Evolutionary conservation across 2,329 filamentous ascomycete species (phyloP).

Genomic region (Trichoderma sp.): DNA sequence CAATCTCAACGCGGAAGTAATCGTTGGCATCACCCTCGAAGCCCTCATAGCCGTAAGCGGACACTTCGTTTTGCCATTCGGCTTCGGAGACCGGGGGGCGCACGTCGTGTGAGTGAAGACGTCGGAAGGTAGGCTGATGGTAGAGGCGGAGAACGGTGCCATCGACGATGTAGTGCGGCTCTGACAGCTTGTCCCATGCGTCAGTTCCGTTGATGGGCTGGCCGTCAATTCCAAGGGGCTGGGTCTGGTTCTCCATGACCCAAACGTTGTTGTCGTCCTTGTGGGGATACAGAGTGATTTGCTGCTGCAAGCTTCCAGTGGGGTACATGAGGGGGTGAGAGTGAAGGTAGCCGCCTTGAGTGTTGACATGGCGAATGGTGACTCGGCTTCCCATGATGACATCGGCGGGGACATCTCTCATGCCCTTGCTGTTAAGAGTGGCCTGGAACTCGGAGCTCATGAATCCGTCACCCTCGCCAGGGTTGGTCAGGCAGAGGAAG

Average conservation of each 20-base stretch:
- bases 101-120: conserved; percentile 94
- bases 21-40: conserved; percentile 98
- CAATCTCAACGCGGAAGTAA: conserved; percentile 90
- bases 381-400: conserved; percentile 87
- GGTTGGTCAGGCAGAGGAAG: conserved; percentile 90
- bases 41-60: conserved; percentile 95
- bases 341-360: conserved; percentile 95
- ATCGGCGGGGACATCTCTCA: conserved; percentile 93
- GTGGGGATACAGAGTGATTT: conserved; percentile 97
- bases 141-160: conserved; percentile 82
- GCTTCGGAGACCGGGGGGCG: conserved; percentile 83
- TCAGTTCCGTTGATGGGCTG: conserved; percentile 76
- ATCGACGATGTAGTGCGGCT: conserved; percentile 72
- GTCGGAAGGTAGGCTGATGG: conserved; percentile 80
- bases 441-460: conserved; percentile 99
- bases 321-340: conserved; percentile 98
- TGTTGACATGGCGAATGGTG: conserved; percentile 89
- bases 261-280: conserved; percentile 99
- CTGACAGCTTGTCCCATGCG: conserved; percentile 78
- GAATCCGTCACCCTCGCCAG: conserved; percentile 96
- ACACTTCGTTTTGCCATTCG: conserved; percentile 95
- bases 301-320: conserved; percentile 95
- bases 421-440: conserved; percentile 92
- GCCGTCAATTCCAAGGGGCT: conserved; percentile 77
- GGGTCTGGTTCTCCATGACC: conserved; percentile 93